Conservation (phyloP, 129 eudicot species). For the Arctium minus region DNA sequence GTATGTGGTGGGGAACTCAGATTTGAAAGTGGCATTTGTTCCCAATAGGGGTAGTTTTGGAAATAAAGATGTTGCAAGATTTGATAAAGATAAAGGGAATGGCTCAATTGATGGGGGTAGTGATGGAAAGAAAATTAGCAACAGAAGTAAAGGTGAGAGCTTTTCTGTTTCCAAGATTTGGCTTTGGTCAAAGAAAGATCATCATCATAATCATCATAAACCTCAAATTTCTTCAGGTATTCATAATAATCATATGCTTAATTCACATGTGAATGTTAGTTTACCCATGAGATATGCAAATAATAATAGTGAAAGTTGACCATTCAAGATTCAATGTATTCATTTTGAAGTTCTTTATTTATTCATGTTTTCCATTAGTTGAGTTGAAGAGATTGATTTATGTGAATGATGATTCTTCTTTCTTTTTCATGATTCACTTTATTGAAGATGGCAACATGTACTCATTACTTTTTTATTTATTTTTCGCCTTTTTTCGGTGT, state of each 20-base stretch:
- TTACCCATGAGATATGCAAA: constrained; percentile 46
- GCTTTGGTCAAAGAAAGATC: constrained; percentile 89
- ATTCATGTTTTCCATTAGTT: constrained; percentile 22
- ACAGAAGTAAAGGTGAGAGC: constrained; percentile 86
- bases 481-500: constrained; percentile 6
- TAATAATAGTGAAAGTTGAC: constrained; percentile 29
- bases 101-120: constrained; percentile 39
- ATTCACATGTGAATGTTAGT: constrained; percentile 52
- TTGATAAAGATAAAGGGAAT: constrained; percentile 47
- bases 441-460: constrained; percentile 29
- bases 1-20: constrained; percentile 75
- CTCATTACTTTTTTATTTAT: constrained; percentile 33
- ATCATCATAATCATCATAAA: constrained; percentile 33
- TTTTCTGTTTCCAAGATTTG: constrained; percentile 96
- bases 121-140: constrained; percentile 72
- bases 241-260: constrained; percentile 36
- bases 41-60: constrained; percentile 44
- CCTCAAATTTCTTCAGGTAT: constrained; percentile 44
- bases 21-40: constrained; percentile 67
- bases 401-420: constrained; percentile 50
- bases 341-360: constrained; percentile 15
- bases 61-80: constrained; percentile 27
- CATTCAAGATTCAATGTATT: constrained; percentile 18
- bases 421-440: constrained; percentile 28
- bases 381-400: constrained; percentile 21